Conservation (phyloP, 2,329 filamentous ascomycete genomes). For the Chaetothyriales sp. region DNA sequence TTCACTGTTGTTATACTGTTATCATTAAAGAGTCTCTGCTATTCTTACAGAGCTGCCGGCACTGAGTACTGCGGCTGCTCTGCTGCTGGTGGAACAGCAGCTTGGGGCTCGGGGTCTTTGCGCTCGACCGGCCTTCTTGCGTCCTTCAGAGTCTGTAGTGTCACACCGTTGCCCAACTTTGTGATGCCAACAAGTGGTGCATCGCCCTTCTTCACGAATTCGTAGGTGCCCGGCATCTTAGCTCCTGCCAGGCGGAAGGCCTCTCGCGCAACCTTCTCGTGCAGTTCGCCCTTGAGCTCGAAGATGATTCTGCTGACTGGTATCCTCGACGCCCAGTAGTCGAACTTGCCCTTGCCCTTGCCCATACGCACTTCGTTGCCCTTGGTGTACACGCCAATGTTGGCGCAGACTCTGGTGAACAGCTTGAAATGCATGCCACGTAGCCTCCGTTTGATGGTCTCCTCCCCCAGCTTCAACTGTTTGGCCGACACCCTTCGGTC, state of each 20-base stretch:
- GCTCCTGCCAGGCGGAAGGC: slow-evolving; percentile 87
- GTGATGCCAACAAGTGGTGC: slow-evolving; percentile 82
- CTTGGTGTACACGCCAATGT: slow-evolving; percentile 87
- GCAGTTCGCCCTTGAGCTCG: slow-evolving; percentile 78
- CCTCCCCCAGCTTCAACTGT: slow-evolving; percentile 80
- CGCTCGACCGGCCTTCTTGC: slow-evolving; percentile 54
- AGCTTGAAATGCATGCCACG: slow-evolving; percentile 84
- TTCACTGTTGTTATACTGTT: too few relatives aligned
- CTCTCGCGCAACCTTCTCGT: slow-evolving; percentile 89
- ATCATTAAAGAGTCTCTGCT: not conserved
- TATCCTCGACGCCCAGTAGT: slow-evolving; percentile 87
- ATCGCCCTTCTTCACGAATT: slow-evolving; percentile 89
- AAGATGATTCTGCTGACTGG: slow-evolving; percentile 85
- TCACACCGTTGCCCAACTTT: slow-evolving; percentile 68
- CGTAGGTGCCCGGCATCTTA: slow-evolving; percentile 76
- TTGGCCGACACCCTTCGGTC: slow-evolving; percentile 77
- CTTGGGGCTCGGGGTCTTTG: slow-evolving; percentile 4
- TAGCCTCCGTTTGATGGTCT: slow-evolving; percentile 78
- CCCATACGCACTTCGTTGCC: slow-evolving; percentile 98
- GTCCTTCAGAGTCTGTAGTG: slow-evolving; percentile 68
- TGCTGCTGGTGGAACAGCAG: not conserved
- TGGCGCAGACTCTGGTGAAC: slow-evolving; percentile 82
- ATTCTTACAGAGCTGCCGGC: not conserved
- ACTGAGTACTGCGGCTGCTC: not conserved
- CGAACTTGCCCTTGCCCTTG: slow-evolving; percentile 94